Evolutionary conservation across 169 alveolate species (phyloP), one percentile per base, ranked within the genome.

Genomic region (Plasmodium vinckei): DNA sequence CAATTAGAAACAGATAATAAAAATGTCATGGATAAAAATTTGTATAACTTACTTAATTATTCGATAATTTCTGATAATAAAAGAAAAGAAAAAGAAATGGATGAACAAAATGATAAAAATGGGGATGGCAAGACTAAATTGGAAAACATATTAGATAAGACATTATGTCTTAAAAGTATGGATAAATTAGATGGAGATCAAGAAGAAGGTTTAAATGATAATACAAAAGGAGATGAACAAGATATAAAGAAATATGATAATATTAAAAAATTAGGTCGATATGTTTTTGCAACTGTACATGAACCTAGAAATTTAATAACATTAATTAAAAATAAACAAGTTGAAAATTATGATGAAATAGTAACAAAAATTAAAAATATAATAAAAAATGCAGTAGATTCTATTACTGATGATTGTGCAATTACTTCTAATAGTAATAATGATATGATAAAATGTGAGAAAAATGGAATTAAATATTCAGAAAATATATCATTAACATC

Each of bases 261-360:
- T 59, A 67, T 71, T 5, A 82, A 82, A 12, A 82, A 67, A 56
- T 39, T 82, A 33, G 90, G 90, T 3, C 59, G 59, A 67, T 67
- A 53, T 33, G 90, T 82, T 7, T 82, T 67, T 71, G 90, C 90
- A 23, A 82, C 90, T 5, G 90, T 82, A 46, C 82, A 82, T 65
- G 90, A 82, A 42, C 90, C 90, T 21, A 82, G 90, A 67, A 79
- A 79, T 56, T 54, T 79, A 79, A 79, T 79, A 51, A 65, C 82
- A 23, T 51, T 79, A 67, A 25, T 27, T 42, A 79, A 79, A 71
- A 67, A 51, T 17, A 59, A 79, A 19, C 72, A 42, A 9, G 19
- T 54, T 33, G 82, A 79, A n/a, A 51, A 59, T 33, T 44, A 53
- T 46, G 79, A 79, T 79, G 89, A 33, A 49, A 49, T 79, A 23